A percentile compares a stretch with the other conserved stretches of the same genome.
Conservation (phyloP, 2,329 filamentous ascomycete species). For the Zymoseptoria crescenta region DNA sequence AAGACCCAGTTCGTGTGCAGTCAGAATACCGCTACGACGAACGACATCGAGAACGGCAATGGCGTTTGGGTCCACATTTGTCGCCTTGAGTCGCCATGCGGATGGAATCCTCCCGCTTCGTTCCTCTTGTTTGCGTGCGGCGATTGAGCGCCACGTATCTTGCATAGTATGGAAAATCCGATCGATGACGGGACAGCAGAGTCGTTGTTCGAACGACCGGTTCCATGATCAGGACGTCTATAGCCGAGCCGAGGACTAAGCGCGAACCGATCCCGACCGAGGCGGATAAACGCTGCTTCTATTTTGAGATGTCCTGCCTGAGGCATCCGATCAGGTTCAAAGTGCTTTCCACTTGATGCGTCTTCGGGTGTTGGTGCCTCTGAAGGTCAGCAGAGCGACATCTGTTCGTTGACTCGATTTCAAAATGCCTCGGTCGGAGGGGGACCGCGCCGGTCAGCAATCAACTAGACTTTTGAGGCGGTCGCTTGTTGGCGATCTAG, state of each 20-base stretch:
- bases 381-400: not conserved
- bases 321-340: not conserved
- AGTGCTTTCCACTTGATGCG: not conserved
- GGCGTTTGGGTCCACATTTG: conserved; percentile 13
- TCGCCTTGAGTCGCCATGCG: conserved; percentile 35
- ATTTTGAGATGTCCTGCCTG: not conserved
- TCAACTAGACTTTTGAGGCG: too few relatives aligned
- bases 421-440: not conserved
- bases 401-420: not conserved
- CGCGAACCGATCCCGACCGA: not conserved
- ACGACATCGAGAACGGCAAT: conserved; percentile 42
- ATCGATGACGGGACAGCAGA: not conserved
- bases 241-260: not conserved
- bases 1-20: conserved; percentile 44
- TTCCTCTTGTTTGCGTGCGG: conserved; percentile 37
- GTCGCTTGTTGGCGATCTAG: too few relatives aligned
- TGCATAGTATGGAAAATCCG: conserved; percentile 20
- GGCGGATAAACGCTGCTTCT: not conserved
- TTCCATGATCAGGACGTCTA: not conserved
- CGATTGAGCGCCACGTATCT: conserved; percentile 34
- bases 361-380: too few relatives aligned
- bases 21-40: conserved; percentile 46
- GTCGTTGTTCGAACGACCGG: not conserved
- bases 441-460: too few relatives aligned
- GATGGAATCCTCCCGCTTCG: conserved; percentile 35